A percentile compares a stretch with the other conserved stretches of the same genome.
phyloP scores from a whole-genome alignment of 805 yeast species.

The Maudiozyma serrabonitensis region DNA sequence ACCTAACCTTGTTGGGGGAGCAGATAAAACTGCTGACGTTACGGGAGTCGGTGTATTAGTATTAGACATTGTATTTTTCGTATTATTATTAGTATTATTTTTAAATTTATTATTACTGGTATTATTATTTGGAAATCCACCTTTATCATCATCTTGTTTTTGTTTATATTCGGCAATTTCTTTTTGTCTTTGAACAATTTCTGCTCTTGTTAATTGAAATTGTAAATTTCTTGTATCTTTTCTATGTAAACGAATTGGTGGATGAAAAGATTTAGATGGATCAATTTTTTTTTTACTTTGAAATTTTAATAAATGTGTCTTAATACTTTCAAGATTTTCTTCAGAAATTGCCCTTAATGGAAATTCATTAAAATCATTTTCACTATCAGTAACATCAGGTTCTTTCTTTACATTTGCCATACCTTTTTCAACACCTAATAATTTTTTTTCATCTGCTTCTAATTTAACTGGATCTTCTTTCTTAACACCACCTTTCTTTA shows the following conservation, averaged over 20 bases:
- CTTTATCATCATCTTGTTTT: slow-evolving; percentile 30
- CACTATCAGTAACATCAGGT: not conserved
- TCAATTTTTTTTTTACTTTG: slow-evolving; percentile 65
- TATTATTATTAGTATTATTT: not conserved
- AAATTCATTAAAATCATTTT: slow-evolving; percentile 30
- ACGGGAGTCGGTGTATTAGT: not conserved
- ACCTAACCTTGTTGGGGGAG: no score
- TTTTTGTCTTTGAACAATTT: slow-evolving; percentile 53
- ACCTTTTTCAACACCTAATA: slow-evolving; percentile 14
- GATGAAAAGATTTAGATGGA: slow-evolving; percentile 58
- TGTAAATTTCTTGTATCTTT: slow-evolving; percentile 90
- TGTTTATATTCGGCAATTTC: slow-evolving; percentile 35
- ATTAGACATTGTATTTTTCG: not conserved
- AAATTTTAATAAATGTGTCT: slow-evolving; percentile 76
- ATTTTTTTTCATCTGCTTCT: slow-evolving; percentile 19
- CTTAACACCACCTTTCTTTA: slow-evolving; percentile 12
- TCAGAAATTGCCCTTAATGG: slow-evolving; percentile 59
- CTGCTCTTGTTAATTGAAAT: slow-evolving; percentile 70
- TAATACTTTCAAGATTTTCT: slow-evolving; percentile 60
- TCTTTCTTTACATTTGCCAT: slow-evolving; percentile 6
- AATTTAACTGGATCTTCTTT: slow-evolving; percentile 27
- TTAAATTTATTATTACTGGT: not conserved
- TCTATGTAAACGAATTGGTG: slow-evolving; percentile 81
- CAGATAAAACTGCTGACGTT: not conserved
- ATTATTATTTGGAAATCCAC: not conserved